These are phyloP conservation scores for Aspergillus sclerotialis DNA, from an alignment of 2,329 filamentous ascomycete genomes.

Conservation along the genomic window DNA sequence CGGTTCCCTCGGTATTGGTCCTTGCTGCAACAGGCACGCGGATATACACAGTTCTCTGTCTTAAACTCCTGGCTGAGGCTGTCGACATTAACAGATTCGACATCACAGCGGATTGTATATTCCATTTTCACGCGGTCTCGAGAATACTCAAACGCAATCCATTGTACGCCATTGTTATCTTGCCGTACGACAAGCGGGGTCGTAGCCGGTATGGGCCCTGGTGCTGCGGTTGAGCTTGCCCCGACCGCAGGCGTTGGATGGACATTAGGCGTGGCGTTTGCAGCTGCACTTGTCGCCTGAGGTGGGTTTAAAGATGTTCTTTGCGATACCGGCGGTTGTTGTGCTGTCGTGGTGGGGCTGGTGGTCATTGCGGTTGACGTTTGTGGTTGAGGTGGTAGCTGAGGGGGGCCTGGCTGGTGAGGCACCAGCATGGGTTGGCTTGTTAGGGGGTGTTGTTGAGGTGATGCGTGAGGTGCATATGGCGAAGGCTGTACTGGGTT, in stretches of 20 bases:
- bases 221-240: constrained; percentile 82
- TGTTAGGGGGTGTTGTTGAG: constrained; percentile 51
- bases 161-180: constrained; percentile 93
- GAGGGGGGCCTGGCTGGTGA: constrained; percentile 30
- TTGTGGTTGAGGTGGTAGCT: constrained; percentile 27
- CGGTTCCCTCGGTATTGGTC: constrained; percentile 96
- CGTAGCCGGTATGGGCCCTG: constrained; percentile 92
- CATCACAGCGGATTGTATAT: constrained; percentile 96
- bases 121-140: constrained; percentile 98
- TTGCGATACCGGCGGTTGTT: constrained; percentile 28
- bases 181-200: constrained; percentile 90
- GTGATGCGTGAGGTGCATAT: constrained; percentile 50
- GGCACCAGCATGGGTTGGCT: constrained; percentile 50
- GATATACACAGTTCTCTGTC: constrained; percentile 96
- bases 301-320: constrained; percentile 30
- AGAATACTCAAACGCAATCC: constrained; percentile 98
- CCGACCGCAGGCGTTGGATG: constrained; percentile 41
- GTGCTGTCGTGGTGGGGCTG: constrained; percentile 49
- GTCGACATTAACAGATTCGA: constrained; percentile 91
- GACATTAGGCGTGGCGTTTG: constrained; percentile 32
- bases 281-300: constrained; percentile 44
- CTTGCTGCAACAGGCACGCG: constrained; percentile 87
- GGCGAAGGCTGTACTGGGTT: constrained; percentile 48
- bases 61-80: constrained; percentile 83
- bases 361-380: constrained; percentile 54